phyloP scores from a whole-genome alignment of 192 early-diverging fungal genomes.

The Lobosporangium transversale region DNA sequence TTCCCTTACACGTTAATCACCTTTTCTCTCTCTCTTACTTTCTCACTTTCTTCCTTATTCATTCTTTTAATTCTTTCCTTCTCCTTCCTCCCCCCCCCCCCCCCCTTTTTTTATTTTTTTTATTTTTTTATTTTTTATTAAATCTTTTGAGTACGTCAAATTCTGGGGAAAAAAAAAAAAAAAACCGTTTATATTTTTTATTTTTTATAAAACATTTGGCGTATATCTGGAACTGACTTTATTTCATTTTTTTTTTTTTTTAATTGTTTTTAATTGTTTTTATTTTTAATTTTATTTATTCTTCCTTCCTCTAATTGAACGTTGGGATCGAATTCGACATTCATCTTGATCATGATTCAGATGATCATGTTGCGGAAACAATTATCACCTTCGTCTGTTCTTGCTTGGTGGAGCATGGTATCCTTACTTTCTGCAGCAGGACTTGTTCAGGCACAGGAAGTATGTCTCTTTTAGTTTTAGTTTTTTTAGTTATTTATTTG shows the following conservation, averaged over 20 bases:
- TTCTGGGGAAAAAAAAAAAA: conserved; percentile 3
- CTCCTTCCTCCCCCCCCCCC: neutral
- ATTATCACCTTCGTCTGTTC: neutral
- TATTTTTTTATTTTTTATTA: neutral
- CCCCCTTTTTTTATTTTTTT: neutral
- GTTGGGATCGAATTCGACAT: neutral
- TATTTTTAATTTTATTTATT: neutral
- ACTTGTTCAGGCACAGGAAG: conserved; percentile 26
- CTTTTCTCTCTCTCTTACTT: neutral
- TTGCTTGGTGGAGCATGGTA: conserved; percentile 1
- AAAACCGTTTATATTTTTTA: neutral
- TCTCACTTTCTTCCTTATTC: neutral
- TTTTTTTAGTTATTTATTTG: too few species aligned
- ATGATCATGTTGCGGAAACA: neutral
- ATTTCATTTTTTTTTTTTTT: neutral
- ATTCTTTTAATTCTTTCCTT: neutral
- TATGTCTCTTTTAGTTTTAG: too few species aligned
- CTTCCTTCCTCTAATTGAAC: neutral
- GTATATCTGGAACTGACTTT: too few species aligned
- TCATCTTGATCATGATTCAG: neutral
- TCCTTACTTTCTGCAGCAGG: conserved; percentile 20
- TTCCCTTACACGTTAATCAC: neutral
- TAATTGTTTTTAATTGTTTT: conserved; percentile 1
- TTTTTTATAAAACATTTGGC: too few species aligned
- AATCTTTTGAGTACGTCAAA: too few species aligned